phyloP scores from a whole-genome alignment of 345 rosid species.

The Draba incana region DNA sequence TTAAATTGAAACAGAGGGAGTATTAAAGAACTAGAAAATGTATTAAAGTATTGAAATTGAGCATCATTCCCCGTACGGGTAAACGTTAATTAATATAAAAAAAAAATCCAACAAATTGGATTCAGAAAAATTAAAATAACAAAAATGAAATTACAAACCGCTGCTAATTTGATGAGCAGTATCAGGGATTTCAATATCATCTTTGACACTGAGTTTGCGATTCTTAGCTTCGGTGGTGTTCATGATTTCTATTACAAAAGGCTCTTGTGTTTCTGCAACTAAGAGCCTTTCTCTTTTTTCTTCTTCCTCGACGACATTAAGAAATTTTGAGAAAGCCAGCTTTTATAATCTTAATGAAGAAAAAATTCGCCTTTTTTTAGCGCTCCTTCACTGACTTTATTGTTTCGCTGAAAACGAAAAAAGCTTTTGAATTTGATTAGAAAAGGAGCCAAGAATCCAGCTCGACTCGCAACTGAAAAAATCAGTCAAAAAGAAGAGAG shows the following conservation, averaged over 20 bases:
- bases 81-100: neutral
- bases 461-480: constrained; percentile 31
- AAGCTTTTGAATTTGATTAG: neutral
- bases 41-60: neutral
- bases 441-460: constrained; percentile 25
- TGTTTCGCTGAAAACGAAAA: neutral
- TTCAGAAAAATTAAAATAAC: too few species aligned
- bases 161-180: constrained; percentile 88
- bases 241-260: constrained; percentile 26
- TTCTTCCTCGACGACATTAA: constrained; percentile 31
- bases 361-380: constrained; percentile 15
- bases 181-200: constrained; percentile 55
- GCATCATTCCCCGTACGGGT: neutral
- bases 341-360: constrained; percentile 26
- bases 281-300: constrained; percentile 37
- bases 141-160: constrained; percentile 43
- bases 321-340: constrained; percentile 38
- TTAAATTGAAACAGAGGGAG: too few species aligned
- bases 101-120: constrained; percentile 1
- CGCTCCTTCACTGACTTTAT: constrained; percentile 23
- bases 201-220: constrained; percentile 40
- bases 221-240: constrained; percentile 28
- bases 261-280: constrained; percentile 25
- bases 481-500: constrained; percentile 26
- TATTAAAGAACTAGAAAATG: neutral